Evolutionary conservation across 768 basidiomycete genomes (phyloP), one percentile per base, ranked within the genome.

Genomic region (Mycena pura): DNA sequence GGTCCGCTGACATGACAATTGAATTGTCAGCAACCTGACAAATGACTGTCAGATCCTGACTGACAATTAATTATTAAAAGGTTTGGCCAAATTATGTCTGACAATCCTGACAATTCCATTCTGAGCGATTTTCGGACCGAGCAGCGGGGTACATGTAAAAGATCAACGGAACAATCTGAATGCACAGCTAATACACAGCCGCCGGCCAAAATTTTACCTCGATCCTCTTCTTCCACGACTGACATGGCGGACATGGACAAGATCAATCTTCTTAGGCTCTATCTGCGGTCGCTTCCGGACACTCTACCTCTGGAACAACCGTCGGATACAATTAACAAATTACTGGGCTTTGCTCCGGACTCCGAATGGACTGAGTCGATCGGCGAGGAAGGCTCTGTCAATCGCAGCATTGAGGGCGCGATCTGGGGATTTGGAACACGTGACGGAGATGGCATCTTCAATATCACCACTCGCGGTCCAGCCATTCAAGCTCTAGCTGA

Each of bases 221-320:
- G n/a, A n/a, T n/a, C n/a, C n/a, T n/a, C n/a, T n/a, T n/a, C n/a
- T n/a, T n/a, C n/a, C 45, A 28, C 45, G 45, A 14, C 27, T 47
- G 27, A 5, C 45, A 47, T 47, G 45, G 6, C 48, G 34, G 7
- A 49, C 48, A 17, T 4, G 29, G 19, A 43, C 3, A 40, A 53
- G 8, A 45, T 54, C 44, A 39, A 40, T 10, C 29, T 45, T 41
- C 59, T 60, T 25, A 43, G 34, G 46, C 36, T 52, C 7, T 60
- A 60, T 38, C 27, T 60, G 43, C 10, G 28, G 11, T 19, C 8
- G 10, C 59, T 60, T 22, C 59, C 59, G 2, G 6, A 52, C 5
- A 46, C 15, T 9, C 32, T 60, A 21, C 51, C 39, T 5, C 24
- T 21, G n/a, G 40, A 29, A 15, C n/a, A 13, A 10, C 21, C 43